These are phyloP conservation scores for Arthroderma uncinatum DNA, from an alignment of 2,329 filamentous ascomycete genomes.

Conservation along the genomic window DNA sequence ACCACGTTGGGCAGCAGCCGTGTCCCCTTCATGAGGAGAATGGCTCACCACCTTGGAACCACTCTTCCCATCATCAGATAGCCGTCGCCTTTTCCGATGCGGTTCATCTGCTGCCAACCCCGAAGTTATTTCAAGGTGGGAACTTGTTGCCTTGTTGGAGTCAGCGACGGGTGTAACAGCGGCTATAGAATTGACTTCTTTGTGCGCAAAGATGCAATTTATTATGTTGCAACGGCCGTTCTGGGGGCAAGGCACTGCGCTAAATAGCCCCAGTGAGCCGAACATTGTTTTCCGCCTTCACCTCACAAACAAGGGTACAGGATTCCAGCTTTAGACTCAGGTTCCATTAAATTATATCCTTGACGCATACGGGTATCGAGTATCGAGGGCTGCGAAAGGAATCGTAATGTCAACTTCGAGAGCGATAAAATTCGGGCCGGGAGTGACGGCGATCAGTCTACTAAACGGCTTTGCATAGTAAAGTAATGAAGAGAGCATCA, in stretches of 20 bases:
- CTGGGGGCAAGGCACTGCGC: slow-evolving; percentile 43
- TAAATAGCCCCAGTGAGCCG: slow-evolving; percentile 45
- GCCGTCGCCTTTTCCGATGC: slow-evolving; percentile 23
- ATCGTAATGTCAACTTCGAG: background rate
- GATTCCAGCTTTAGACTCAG: background rate
- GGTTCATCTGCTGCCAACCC: slow-evolving; percentile 14
- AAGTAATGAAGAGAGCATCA: background rate
- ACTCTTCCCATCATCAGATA: slow-evolving; percentile 4
- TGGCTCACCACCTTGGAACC: background rate
- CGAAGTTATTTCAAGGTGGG: background rate
- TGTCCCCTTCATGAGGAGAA: background rate
- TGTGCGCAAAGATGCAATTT: slow-evolving; percentile 50
- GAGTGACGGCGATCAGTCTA: background rate
- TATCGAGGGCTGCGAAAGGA: background rate
- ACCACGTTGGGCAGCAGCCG: background rate
- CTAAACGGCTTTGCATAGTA: background rate
- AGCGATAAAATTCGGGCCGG: background rate
- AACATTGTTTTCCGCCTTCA: slow-evolving; percentile 37
- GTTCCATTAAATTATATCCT: background rate
- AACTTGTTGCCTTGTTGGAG: background rate
- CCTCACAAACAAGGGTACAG: background rate
- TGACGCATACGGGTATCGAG: background rate
- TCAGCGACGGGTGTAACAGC: background rate
- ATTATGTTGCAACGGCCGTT: slow-evolving; percentile 40
- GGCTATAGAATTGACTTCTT: slow-evolving; percentile 17